Evolutionary conservation across 306 rosid species (phyloP), one percentile per base, ranked within the genome.

Genomic region (Mucuna pruriens): DNA sequence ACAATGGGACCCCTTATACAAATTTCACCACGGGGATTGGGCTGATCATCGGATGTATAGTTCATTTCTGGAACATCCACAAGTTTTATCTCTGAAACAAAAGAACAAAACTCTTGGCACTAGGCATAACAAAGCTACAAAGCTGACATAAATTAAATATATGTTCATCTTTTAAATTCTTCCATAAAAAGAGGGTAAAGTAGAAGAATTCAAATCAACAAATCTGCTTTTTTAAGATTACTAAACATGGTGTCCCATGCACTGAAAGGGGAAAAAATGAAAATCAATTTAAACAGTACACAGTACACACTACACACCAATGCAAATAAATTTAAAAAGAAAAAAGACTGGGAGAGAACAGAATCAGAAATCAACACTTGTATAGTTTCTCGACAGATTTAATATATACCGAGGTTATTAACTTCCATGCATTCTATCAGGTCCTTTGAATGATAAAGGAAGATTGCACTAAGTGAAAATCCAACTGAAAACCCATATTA

Each of bases 21-120:
- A 85, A 96, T 96, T 91, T 96, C 99, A 75, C 99, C 99, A 70
- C 98, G 98, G 77, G 99, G 97, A 90, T 89, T 77, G 46, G 98
- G 98, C 86, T 77, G 84, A 86, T 96, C 99, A 12, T 89, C 88
- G 44, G 97, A 85, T 55, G 97, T 90, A 87, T 96, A 96, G 86
- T 83, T 96, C 99, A 96, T 96, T 85, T 96, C 98, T 29, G 97
- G 97, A 71, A 96, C 99, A 83, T 96, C 98, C 69, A 88, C 97
- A 39, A 96, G 99, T 86, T 96, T 96, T 87, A 96, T 66, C 90
- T 96, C 99, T 96, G 95, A 84, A 78, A 87, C 62, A 85, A 79
- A 82, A 19, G 78, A 84, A 67, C 44, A 38, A 69, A 82, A 58
- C 60, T 71, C 34, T 84, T 80, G 78, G 71, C 25, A 79, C 52